phyloP scores from a whole-genome alignment of 139 green algal genomes.

The Chlamydomonas urium region DNA sequence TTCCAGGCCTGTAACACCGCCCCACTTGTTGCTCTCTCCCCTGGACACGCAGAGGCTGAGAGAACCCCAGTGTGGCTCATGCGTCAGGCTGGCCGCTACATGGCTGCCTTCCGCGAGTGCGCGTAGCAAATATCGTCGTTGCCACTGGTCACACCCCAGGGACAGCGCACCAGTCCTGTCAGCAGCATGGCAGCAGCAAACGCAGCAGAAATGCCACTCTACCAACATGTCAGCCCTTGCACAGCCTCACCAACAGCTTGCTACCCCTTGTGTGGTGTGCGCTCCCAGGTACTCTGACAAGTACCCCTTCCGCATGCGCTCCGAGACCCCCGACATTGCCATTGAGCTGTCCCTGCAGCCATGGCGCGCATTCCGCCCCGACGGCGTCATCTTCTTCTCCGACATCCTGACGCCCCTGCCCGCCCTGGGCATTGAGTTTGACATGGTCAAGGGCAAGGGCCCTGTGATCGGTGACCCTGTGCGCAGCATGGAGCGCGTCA shows the following conservation, averaged over 20 bases:
- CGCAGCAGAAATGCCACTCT: no score
- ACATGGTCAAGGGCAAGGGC: slow-evolving; percentile 91
- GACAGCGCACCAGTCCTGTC: background rate
- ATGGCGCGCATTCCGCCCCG: slow-evolving; percentile 86
- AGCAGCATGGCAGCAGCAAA: background rate
- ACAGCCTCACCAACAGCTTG: no score
- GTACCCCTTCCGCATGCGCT: slow-evolving; percentile 87
- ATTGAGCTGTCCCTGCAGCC: slow-evolving; percentile 83
- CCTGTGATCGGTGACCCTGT: slow-evolving; percentile 47
- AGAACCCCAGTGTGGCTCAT: slow-evolving; percentile 98
- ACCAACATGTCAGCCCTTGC: no score
- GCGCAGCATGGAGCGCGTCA: slow-evolving; percentile 28
- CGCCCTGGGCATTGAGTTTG: slow-evolving; percentile 95
- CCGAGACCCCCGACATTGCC: slow-evolving; percentile 94
- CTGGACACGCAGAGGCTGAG: slow-evolving; percentile 6
- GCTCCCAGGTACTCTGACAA: slow-evolving; percentile 83
- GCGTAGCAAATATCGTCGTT: no score
- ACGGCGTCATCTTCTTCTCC: slow-evolving; percentile 98
- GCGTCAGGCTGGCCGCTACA: slow-evolving; percentile 97
- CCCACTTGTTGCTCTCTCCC: background rate
- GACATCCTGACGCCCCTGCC: slow-evolving; percentile 98
- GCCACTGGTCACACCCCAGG: no score
- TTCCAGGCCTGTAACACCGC: background rate
- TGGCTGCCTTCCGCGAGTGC: slow-evolving; percentile 91
- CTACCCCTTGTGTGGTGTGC: background rate